Percentiles rank a stretch among this genome's conserved stretches.
phyloP scores from a whole-genome alignment of 108 stramenopile species.

The Skeletonema costatum region DNA sequence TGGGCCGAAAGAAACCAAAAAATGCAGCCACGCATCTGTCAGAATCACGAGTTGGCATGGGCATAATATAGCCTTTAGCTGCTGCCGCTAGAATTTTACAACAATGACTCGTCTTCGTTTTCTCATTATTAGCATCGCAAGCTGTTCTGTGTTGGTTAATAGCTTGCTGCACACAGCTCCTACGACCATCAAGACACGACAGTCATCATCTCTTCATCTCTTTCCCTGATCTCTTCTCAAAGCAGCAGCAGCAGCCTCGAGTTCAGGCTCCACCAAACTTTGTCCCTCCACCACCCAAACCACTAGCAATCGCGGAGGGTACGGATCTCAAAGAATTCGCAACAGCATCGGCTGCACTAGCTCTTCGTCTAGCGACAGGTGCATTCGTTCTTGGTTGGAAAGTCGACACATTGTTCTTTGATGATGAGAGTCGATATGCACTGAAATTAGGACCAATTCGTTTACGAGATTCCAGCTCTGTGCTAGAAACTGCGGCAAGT shows the following conservation, averaged over 20 bases:
- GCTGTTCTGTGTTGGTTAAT: background rate
- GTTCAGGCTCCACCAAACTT: constrained; percentile 61
- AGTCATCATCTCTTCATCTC: background rate
- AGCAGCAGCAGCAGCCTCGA: constrained; percentile 41
- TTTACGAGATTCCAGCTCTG: constrained; percentile 71
- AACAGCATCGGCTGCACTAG: constrained; percentile 52
- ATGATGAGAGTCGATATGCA: constrained; percentile 53
- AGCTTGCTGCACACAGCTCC: background rate
- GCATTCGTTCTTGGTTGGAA: constrained; percentile 81
- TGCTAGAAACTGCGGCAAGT: constrained; percentile 48
- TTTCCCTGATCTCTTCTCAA: background rate
- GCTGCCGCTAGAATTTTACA: background rate
- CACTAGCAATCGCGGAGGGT: constrained; percentile 47
- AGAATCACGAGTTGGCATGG: no score
- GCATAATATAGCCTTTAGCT: no score
- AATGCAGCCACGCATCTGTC: no score
- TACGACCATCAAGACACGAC: background rate
- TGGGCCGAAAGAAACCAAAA: no score
- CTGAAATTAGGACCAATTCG: constrained; percentile 62
- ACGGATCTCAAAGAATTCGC: constrained; percentile 47
- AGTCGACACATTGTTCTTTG: constrained; percentile 45
- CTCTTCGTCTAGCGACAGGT: constrained; percentile 64
- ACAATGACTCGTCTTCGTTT: background rate
- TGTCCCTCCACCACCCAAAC: constrained; percentile 60
- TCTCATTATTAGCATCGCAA: background rate